Base-by-base conservation (phyloP, 2,329 filamentous ascomycete species). In the Proliferodiscus dingleyae region DNA sequence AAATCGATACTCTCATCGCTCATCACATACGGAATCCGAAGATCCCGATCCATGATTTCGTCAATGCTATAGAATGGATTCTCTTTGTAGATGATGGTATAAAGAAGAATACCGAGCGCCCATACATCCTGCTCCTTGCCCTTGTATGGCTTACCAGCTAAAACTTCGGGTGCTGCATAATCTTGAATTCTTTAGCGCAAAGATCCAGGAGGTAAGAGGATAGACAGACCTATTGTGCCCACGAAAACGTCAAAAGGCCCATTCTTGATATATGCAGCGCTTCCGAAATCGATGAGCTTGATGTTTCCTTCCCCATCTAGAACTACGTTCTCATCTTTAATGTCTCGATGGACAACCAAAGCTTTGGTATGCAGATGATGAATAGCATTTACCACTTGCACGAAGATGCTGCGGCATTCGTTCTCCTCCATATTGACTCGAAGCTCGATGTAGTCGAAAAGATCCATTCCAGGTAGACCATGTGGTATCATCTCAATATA, bases 51-150 rank as follows among this genome's bases (percentile, higher is more conserved):
- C 80, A 97, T 94, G 62, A 98, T 98, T 72, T 98, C 93, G 66
- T 98, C 93, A 61, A 97, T 93, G 67, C 87, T 94, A 75, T 97
- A 97, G 67, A 96, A 98, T 1, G 93, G 91, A 63, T 98, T 98
- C 70, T 98, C 93, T 70, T 97, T 98, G 77, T 98, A 98, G 61
- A 97, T 86, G 62, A 98, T 96, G 22, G 93, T 98, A 72, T 98
- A 98, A 11, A 98, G 80, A 21, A 98, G 77, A 61, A 98, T 97
- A 19, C 93, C 93, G 13, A 98, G 77, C 1, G 93, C 93, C 93
- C 93, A 98, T 23, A 98, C 89, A 62, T 98, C 93, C 71, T 98
- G 93, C 66, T 95, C 91, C 68, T 94, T 95, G 61, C 93, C 93
- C 55, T 86, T 81, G 68, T 98, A 98, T 13, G 90, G 85, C 58